Evolutionary conservation across 179 eudicot genomes (phyloP).

Genomic region (Beta lomatogona): DNA sequence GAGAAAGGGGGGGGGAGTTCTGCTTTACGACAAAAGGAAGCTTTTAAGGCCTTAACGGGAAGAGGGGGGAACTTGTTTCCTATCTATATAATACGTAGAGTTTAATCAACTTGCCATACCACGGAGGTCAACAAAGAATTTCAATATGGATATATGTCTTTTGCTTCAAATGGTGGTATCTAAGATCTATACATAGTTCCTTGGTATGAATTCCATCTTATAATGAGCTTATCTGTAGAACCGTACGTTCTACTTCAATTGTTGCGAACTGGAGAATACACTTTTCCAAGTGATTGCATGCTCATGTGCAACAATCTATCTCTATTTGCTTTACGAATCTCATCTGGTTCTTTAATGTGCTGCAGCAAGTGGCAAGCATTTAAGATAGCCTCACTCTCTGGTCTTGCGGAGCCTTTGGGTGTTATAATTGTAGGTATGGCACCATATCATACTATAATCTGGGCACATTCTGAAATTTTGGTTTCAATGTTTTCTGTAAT

Average conservation of each 20-base stretch:
- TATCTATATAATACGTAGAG: background rate
- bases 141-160: background rate
- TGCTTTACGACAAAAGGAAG: too few relatives aligned
- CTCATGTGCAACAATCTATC: background rate
- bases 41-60: too few relatives aligned
- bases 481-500: background rate
- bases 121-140: background rate
- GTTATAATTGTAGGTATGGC: slow-evolving; percentile 85
- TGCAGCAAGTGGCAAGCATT: slow-evolving; percentile 98
- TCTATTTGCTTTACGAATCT: background rate
- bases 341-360: slow-evolving; percentile 24
- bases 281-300: background rate
- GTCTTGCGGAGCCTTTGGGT: slow-evolving; percentile 94
- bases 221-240: background rate
- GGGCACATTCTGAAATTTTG: background rate
- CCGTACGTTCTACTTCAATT: background rate
- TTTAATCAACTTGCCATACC: background rate
- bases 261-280: background rate
- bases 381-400: slow-evolving; percentile 93
- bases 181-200: background rate
- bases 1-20: too few relatives aligned
- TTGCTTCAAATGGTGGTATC: background rate
- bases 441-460: background rate
- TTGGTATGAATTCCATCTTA: background rate
- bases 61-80: too few relatives aligned